phyloP scores from a whole-genome alignment of 2,329 filamentous ascomycete genomes.

The Verticillium nubilum region DNA sequence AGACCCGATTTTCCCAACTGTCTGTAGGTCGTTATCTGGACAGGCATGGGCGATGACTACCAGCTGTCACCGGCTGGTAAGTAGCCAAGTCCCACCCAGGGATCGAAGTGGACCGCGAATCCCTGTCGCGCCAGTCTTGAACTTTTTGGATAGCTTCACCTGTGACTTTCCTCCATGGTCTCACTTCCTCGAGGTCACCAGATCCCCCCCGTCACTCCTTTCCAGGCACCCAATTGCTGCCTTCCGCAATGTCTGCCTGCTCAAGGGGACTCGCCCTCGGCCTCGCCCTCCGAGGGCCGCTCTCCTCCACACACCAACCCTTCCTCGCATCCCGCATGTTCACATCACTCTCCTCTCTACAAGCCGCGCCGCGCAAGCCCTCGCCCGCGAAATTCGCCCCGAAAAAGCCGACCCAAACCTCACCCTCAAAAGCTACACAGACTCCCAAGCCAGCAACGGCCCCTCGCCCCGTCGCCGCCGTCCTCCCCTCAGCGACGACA shows the following conservation, averaged over 20 bases:
- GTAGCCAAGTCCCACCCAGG: too few species aligned
- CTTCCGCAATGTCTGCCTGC: constrained; percentile 5
- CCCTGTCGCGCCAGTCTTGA: constrained; percentile 5
- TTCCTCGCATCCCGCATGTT: constrained; percentile 4
- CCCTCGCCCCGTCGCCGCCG: not conserved
- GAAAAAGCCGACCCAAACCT: not conserved
- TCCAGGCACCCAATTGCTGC: not conserved
- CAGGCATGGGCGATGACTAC: too few species aligned
- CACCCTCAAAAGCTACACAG: not conserved
- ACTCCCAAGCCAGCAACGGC: not conserved
- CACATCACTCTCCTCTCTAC: constrained; percentile 2
- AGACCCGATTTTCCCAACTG: too few species aligned
- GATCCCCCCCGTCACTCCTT: not conserved
- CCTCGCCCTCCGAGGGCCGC: constrained; percentile 5
- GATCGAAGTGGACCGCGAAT: not conserved
- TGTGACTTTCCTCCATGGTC: not conserved
- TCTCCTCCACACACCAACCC: constrained; percentile 3
- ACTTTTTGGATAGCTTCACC: constrained; percentile 14
- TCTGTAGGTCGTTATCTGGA: too few species aligned
- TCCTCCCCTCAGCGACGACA: constrained; percentile 8
- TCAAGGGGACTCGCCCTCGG: constrained; percentile 8
- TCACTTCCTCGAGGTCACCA: not conserved
- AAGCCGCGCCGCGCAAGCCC: not conserved
- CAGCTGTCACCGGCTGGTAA: not conserved
- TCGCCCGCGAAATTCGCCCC: not conserved